phyloP scores from a whole-genome alignment of 192 early-diverging fungal species.

The Spizellomyces punctatus region DNA sequence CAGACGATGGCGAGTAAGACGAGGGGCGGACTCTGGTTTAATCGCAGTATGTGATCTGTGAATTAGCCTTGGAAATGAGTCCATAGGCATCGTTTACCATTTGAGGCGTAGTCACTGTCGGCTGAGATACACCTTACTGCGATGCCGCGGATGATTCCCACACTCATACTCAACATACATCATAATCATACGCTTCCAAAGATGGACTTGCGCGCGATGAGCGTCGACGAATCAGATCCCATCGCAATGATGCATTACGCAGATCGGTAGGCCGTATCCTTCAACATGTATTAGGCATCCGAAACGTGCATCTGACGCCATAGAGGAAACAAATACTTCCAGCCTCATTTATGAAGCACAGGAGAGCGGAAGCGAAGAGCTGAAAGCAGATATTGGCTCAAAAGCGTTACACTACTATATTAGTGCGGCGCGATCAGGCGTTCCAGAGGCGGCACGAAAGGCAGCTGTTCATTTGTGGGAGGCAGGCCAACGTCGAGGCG shows the following conservation, averaged over 20 bases:
- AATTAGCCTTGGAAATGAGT: no score
- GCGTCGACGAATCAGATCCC: background rate
- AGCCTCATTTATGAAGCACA: background rate
- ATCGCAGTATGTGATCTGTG: no score
- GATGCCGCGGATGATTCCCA: no score
- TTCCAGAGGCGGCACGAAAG: slow-evolving; percentile 11
- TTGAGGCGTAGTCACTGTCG: no score
- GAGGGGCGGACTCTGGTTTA: no score
- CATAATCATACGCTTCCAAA: no score
- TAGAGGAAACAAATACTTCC: background rate
- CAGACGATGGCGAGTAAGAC: no score
- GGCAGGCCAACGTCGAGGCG: slow-evolving; percentile 56
- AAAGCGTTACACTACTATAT: slow-evolving; percentile 1
- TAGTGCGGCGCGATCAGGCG: background rate
- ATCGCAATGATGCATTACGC: background rate
- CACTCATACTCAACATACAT: no score
- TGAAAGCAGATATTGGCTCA: background rate
- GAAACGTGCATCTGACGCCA: background rate
- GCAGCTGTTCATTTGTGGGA: slow-evolving; percentile 48
- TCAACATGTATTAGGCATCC: background rate
- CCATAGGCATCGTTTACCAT: no score
- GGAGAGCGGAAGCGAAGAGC: slow-evolving; percentile 7
- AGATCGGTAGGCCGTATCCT: background rate
- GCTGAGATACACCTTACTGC: no score
- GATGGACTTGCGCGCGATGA: no score